Base-by-base conservation (phyloP, 164 flowering plant genomes). In the Vitis rotundifolia region DNA sequence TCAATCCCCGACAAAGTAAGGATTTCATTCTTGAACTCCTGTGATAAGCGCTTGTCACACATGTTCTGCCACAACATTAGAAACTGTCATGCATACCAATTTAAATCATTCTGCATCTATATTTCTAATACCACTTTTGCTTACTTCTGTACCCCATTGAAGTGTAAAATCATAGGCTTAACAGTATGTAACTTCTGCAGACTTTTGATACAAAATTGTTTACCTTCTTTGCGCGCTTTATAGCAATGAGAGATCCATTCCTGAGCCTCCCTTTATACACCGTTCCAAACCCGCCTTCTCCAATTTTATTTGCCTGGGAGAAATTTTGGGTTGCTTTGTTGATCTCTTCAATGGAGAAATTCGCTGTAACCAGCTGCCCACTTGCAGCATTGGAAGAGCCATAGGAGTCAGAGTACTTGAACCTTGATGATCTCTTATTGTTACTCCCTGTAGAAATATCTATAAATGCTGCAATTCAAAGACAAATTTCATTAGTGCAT, bases 161-260 rank as follows among this genome's bases (percentile, higher is more conserved):
- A 22, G 26, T 22, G 26, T 22, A 22, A 9, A 15, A 9, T 37
- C 44, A 37, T 37, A 37, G 7, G 44, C 44, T 3, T 37, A 37
- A 37, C 44, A 37, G 5, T 37, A 37, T 37, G 7, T 37, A 37
- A 5, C 44, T 37, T 48, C 50, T 14, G 47, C 18, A 37, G 49
- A 44, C n/a, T 37, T 9, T 14, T n/a, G 7, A 37, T 8, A 18
- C 3, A 12, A 37, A 10, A 3, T 53, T 49, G 37, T 26, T 56
- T 79, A 91, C 97, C 91, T 82, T 85, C 63, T 77, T 85, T 0
- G 89, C 89, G 28, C 97, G 90, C 78, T 91, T 91, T 19, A 89
- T 67, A 5, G 97, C 97, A 70, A 89, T 87, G 9, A 83, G 2
- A 28, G 85, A 59, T 67, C 92, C 97, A 77, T 91, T 79, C 76